Conservation (phyloP, 305 asterid genomes). For the Solanum hybrid region DNA sequence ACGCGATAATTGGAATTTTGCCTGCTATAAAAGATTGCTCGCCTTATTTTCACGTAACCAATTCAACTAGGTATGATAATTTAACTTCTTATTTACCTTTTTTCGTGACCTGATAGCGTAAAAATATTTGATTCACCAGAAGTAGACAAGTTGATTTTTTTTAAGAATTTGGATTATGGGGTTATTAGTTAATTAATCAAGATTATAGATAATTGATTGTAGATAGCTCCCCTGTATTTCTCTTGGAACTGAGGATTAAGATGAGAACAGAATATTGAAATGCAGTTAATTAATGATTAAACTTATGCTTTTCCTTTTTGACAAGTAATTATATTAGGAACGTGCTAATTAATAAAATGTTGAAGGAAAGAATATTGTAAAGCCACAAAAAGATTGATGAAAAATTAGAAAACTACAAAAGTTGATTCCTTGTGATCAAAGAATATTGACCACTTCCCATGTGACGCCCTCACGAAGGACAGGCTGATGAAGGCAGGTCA, state of each 20-base stretch:
- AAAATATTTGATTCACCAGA: not conserved
- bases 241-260: not conserved
- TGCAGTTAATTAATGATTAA: not conserved
- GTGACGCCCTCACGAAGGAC: not conserved
- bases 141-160: not conserved
- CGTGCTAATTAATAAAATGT: not conserved
- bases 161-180: not conserved
- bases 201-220: not conserved
- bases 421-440: not conserved
- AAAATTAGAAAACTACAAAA: not conserved
- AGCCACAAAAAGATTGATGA: not conserved
- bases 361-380: not conserved
- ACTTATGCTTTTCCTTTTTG: not conserved
- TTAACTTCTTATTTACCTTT: not conserved
- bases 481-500: not conserved
- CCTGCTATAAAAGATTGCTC: not conserved
- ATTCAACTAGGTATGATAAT: not conserved
- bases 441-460: not conserved
- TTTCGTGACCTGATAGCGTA: not conserved
- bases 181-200: not conserved
- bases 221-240: not conserved
- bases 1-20: not conserved
- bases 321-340: not conserved
- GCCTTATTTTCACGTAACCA: not conserved
- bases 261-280: not conserved